A percentile compares a stretch with the other conserved stretches of the same genome.
These are phyloP conservation scores for Malus asiatica DNA, from an alignment of 306 rosid species.

Conservation along the genomic window DNA sequence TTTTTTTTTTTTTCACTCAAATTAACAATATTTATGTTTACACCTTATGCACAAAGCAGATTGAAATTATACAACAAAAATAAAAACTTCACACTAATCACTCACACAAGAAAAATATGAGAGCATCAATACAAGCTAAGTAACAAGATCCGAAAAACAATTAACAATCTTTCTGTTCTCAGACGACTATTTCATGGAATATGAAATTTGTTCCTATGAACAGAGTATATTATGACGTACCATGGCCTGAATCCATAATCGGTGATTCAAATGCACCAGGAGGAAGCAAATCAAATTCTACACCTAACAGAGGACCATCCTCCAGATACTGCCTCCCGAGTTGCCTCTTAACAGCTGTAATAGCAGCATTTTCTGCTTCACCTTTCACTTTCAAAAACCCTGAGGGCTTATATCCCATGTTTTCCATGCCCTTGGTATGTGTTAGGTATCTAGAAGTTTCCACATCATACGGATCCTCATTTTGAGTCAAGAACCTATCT, in stretches of 20 bases:
- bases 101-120: neutral
- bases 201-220: neutral
- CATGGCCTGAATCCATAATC: conserved; percentile 46
- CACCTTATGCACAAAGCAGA: neutral
- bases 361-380: conserved; percentile 93
- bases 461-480: conserved; percentile 52
- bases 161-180: neutral
- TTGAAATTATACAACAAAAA: neutral
- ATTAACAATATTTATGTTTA: neutral
- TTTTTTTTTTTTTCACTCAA: neutral
- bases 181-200: neutral
- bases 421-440: conserved; percentile 40
- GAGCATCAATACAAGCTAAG: neutral
- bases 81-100: neutral
- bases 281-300: conserved; percentile 83
- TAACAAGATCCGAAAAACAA: neutral
- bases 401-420: conserved; percentile 69
- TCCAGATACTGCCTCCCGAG: conserved; percentile 62
- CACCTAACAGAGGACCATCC: conserved; percentile 85
- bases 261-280: conserved; percentile 89
- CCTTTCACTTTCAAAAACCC: conserved; percentile 97
- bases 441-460: conserved; percentile 56
- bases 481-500: conserved; percentile 54
- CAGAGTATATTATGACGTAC: conserved; percentile 31
- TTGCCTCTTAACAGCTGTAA: conserved; percentile 93